Base-by-base conservation (phyloP, 495 filamentous ascomycete genomes). In the Extremus antarcticus region DNA sequence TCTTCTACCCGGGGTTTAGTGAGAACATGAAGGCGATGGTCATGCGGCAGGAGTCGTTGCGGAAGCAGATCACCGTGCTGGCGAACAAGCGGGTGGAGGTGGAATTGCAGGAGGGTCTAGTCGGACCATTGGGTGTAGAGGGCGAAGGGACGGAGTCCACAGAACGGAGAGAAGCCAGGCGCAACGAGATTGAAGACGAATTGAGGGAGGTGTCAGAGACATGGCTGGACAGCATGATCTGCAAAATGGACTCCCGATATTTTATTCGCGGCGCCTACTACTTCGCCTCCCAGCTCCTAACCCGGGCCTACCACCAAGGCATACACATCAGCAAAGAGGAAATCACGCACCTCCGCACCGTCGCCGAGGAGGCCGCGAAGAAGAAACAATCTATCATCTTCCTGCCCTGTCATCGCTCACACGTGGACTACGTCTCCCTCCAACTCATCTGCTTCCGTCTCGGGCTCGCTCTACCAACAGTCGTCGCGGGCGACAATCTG, bases 301-400 rank as follows among this genome's bases (percentile, higher is more conserved):
- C 90, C 13, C 77, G 92, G 54, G 90, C 91, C 13, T 98, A 98
- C 71, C 88, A 96, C 65, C 90, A 96, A 72, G 92, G 83, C 16
- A 92, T 98, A 50, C 92, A 97, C 66, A 88, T 96, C 20, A 94
- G 87, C 8, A 92, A 87, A 64, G 88, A 95, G 65, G 92, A 98
- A 70, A 86, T 98, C 38, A 66, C 92, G 40, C 79, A 87, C 17
- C 66, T 98, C 48, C 73, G 91, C 40, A 81, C 75, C 1, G 86
- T 95, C 20, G 92, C 92, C 7, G 80, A 88, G 60, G 73, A 85
- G 65, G 91, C 92, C 1, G 82, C 82, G 40, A 77, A 78, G 63
- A 87, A 91, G 60, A 94, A 94, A 67, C 90, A 95, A 66, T 94
- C 88, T 49, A 92, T 97, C 55, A 87, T 98, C 47, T 98, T 98